Base-by-base conservation (phyloP, 1,284 basidiomycete genomes). In the Ustilago lituana region DNA sequence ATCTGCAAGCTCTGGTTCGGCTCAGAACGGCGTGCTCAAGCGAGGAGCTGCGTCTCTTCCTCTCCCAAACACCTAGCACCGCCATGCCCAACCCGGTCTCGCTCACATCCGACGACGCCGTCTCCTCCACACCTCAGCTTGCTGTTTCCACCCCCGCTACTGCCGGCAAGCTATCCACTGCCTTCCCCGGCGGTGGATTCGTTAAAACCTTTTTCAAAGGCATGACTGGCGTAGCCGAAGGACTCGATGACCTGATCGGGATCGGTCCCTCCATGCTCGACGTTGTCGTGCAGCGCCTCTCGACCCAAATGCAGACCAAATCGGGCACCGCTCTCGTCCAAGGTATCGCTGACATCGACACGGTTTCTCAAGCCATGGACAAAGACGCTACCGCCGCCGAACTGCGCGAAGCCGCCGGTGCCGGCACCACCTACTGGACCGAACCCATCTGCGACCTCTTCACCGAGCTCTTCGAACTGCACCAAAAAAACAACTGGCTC, bases 401-500 rank as follows among this genome's bases (percentile, higher is more conserved):
- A 82, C 82, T 47, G 75, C 94, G 41, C 90, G 96, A 55, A 89
- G 89, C 64, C 89, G 89, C 17, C 86, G 97, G 66, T 94, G 94
- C 82, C 88, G 90, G 48, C 91, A 93, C 26, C 89, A 82, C 81
- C 4, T 76, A 73, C 2, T 97, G 98, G 82, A 93, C 93, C 1
- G 89, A 89, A 1, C 94, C 95, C 0, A 96, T 98, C 53, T 96
- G 93, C 77, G 94, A 98, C 78, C 85, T 98, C 24, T 86, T 97
- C 33, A 86, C 97, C 50, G 92, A 94, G 20, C 86, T 97, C 8
- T 98, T 98, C 72, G 93, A 97, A 82, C 87, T 98, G 22, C 90
- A 96, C 39, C 92, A 93, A 85, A 91, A 92, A 82, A 92, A 94
- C 77, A 94, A 94, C 72, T 98, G 95, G 95, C 85, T 98, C 27